Conservation (phyloP, 768 basidiomycete species). For the Russula griseocarnosa region DNA sequence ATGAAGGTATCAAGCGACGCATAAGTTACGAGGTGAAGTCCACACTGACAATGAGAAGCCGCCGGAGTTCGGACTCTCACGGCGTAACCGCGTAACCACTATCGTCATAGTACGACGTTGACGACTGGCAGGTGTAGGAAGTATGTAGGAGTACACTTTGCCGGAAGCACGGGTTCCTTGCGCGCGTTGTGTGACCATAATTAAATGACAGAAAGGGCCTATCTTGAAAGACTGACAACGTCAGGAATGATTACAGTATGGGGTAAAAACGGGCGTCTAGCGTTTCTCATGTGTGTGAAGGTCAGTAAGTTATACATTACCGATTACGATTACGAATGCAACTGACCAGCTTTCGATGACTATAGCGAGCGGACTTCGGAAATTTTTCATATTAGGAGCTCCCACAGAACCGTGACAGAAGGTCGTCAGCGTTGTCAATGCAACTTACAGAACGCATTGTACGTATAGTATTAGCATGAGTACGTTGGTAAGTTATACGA, state of each 20-base stretch:
- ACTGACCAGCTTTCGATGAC: not conserved
- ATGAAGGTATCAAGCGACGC: too few relatives aligned
- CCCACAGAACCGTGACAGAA: too few relatives aligned
- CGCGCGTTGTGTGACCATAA: too few relatives aligned
- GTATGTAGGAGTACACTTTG: not conserved
- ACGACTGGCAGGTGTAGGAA: not conserved
- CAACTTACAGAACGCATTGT: not conserved
- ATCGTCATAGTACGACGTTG: not conserved
- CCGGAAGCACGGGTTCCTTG: not conserved
- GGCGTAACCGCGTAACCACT: not conserved
- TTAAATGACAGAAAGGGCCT: not conserved
- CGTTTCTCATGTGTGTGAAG: too few relatives aligned
- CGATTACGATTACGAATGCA: too few relatives aligned
- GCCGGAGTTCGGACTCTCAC: not conserved
- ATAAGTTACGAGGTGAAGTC: too few relatives aligned
- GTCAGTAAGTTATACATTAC: too few relatives aligned
- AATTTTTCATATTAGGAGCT: not conserved
- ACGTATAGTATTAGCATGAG: not conserved
- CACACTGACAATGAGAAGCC: too few relatives aligned
- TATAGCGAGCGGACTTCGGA: not conserved
- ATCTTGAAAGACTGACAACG: not conserved
- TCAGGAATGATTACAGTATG: not conserved
- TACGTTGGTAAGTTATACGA: not conserved
- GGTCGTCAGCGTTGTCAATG: not conserved
- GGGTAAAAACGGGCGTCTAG: not conserved